Conservation (phyloP, 305 asterid species). For the Vinca major region DNA sequence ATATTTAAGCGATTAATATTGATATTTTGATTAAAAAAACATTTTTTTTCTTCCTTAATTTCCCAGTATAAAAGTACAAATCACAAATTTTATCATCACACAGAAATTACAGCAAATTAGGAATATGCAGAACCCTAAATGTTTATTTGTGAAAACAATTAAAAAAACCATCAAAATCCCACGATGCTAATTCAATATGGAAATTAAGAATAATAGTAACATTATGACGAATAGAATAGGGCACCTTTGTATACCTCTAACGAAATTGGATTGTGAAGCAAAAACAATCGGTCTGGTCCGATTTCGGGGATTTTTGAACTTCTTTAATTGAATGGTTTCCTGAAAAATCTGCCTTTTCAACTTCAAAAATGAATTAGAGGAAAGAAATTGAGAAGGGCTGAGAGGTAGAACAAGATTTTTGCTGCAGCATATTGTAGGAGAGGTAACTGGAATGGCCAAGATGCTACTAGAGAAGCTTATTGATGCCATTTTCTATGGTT, state of each 20-base stretch:
- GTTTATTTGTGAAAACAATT: no score
- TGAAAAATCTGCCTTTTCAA: conserved; percentile 13
- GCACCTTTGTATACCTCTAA: conserved; percentile 40
- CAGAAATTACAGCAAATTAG: neutral
- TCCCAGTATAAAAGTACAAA: neutral
- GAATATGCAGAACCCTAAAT: neutral
- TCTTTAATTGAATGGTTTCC: conserved; percentile 24
- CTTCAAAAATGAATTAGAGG: conserved; percentile 14
- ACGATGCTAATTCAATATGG: neutral
- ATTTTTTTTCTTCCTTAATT: no score
- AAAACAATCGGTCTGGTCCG: conserved; percentile 23
- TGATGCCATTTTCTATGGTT: conserved; percentile 36
- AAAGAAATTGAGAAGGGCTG: conserved; percentile 25
- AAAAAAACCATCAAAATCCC: neutral
- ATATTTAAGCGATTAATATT: no score
- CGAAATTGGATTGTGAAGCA: conserved; percentile 47
- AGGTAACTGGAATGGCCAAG: conserved; percentile 13
- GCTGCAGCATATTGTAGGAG: conserved; percentile 20
- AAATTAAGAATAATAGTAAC: neutral
- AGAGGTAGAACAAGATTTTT: conserved; percentile 10
- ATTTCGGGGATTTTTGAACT: conserved; percentile 20
- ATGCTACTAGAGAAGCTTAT: neutral
- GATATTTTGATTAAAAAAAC: no score
- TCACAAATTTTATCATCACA: neutral
- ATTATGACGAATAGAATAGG: neutral